Base-by-base conservation (phyloP, 805 yeast species). In the Hyphopichia homilentoma region DNA sequence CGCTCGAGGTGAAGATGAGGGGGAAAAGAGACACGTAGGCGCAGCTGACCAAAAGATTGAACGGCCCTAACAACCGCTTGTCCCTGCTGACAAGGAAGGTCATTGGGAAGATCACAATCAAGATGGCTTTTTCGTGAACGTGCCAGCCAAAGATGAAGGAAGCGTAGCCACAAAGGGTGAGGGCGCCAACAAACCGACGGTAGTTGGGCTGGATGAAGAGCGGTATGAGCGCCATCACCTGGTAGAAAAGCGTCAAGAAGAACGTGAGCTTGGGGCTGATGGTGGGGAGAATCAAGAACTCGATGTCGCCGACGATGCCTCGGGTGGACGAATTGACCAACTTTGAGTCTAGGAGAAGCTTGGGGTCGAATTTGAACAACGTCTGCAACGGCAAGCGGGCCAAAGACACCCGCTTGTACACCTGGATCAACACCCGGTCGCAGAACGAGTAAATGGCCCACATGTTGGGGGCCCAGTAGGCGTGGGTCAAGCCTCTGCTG, bases 141-240 rank as follows among this genome's bases (percentile, higher is more conserved):
- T 93, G 97, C 97, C 97, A 93, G 4, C 99, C 98, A 59, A 93
- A 93, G 30, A 93, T 61, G 51, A 85, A 93, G 2, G 96, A 84
- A 0, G 96, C 80, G 60, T 77, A 86, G 4, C 94, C 97, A 59
- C 97, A 90, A 29, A 90, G 68, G 0, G 96, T 82, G 46, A 93
- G 60, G 1, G 89, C 76, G 0, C 95, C 96, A 12, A 89, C 56
- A 45, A 93, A 93, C 43, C 94, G 70, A 41, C 77, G 78, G 53
- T 73, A 84, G 2, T 79, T 78, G 4, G 96, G 96, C 35, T 76
- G 77, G 20, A 81, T 44, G 34, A 68, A 59, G 19, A 85, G 64
- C 1, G 95, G 96, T 2, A 84, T 61, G 16, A 86, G 64, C 0
- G 95, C 84, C 57, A 89, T 63, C 1, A 81, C 40, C 60, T 89